Evolutionary conservation across 2,329 filamentous ascomycete species (phyloP).

Genomic region (Cladorrhinum sp.): DNA sequence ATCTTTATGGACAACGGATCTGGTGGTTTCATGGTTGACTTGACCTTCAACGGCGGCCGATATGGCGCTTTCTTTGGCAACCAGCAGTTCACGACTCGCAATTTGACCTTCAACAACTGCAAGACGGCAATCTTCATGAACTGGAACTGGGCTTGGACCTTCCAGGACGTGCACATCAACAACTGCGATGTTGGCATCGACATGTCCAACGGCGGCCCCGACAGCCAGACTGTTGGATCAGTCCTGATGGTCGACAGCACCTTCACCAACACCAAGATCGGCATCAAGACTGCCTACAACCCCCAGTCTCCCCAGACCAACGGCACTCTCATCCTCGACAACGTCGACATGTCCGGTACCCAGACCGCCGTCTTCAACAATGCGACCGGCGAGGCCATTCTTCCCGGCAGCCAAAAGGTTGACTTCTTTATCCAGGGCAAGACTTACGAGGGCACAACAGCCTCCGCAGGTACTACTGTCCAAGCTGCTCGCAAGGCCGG

Average conservation of each 20-base stretch:
- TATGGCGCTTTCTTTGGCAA: conserved; percentile 77
- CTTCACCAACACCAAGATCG: conserved; percentile 71
- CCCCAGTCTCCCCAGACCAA: conserved; percentile 63
- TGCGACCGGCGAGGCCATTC: conserved; percentile 55
- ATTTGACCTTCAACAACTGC: conserved; percentile 77
- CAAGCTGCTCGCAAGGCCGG: conserved; percentile 57
- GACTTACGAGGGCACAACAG: conserved; percentile 55
- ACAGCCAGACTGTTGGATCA: conserved; percentile 77
- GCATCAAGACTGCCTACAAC: conserved; percentile 72
- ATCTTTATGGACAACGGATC: conserved; percentile 85
- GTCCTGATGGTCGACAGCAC: conserved; percentile 78
- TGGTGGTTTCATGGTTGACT: conserved; percentile 78
- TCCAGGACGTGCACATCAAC: conserved; percentile 73
- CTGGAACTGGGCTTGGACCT: conserved; percentile 87
- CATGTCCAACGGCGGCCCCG: conserved; percentile 63
- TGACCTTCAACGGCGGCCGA: conserved; percentile 78
- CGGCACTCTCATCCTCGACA: conserved; percentile 81
- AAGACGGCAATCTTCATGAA: conserved; percentile 83
- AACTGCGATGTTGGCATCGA: conserved; percentile 74
- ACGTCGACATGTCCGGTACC: conserved; percentile 77
- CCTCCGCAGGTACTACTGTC: conserved; percentile 47
- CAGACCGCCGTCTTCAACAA: conserved; percentile 62
- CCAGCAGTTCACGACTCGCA: conserved; percentile 84
- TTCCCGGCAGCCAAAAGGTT: conserved; percentile 68
- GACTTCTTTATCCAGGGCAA: conserved; percentile 77